phyloP scores from a whole-genome alignment of 2,329 filamentous ascomycete species.

The Sarocladium brachiariae region DNA sequence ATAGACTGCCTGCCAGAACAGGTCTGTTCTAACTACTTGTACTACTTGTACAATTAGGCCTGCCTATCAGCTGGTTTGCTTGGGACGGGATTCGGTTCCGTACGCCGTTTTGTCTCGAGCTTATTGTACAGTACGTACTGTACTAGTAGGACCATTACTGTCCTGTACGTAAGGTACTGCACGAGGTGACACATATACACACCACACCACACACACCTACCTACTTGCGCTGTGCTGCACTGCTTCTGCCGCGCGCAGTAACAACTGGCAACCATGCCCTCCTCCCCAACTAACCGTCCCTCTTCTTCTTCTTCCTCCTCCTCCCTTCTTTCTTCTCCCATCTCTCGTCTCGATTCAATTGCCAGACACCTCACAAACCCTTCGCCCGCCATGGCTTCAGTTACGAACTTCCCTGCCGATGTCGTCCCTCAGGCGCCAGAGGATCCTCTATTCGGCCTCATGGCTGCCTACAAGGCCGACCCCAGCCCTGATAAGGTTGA shows the following conservation, averaged over 20 bases:
- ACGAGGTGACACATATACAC: background rate
- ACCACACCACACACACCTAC: too few species aligned
- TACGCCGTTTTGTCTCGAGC: too few species aligned
- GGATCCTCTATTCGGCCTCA: constrained; percentile 89
- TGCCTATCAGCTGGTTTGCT: too few species aligned
- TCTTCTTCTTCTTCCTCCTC: constrained; percentile 21
- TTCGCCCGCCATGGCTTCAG: constrained; percentile 29
- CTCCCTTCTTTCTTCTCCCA: constrained; percentile 40
- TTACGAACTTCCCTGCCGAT: constrained; percentile 66
- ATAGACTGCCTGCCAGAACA: too few species aligned
- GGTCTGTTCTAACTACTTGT: too few species aligned
- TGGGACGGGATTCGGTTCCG: too few species aligned
- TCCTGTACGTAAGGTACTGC: too few species aligned
- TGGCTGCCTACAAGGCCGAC: constrained; percentile 81
- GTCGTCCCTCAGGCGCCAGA: constrained; percentile 85
- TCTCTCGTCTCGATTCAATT: constrained; percentile 53
- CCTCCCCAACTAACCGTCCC: constrained; percentile 24
- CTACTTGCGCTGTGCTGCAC: background rate
- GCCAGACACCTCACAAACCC: constrained; percentile 62
- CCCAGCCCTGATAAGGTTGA: constrained; percentile 77
- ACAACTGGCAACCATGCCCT: constrained; percentile 12
- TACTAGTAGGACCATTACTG: too few species aligned
- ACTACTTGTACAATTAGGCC: too few species aligned
- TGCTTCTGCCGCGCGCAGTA: background rate
- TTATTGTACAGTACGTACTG: too few species aligned